Evolutionary conservation across 2,329 filamentous ascomycete species (phyloP).

Genomic region (Sporothrix schenckii): DNA sequence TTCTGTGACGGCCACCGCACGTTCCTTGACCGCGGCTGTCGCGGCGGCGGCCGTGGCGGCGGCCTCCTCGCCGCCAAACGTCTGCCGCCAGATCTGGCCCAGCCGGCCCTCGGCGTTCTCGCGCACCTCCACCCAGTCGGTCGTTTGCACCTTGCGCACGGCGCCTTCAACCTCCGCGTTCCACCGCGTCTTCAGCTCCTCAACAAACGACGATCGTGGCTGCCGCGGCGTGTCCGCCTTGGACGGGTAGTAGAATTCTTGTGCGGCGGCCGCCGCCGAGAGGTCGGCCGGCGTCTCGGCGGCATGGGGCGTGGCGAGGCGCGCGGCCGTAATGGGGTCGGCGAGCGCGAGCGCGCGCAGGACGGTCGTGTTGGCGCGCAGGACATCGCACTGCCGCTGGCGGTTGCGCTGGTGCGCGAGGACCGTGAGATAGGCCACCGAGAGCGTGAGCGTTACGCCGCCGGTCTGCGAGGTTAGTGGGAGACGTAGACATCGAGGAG

Average conservation of each 20-base stretch:
- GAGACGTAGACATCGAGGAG: not conserved
- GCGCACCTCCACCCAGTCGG: conserved; percentile 66
- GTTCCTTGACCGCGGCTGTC: conserved; percentile 36
- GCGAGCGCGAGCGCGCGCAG: conserved; percentile 54
- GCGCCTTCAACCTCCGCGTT: conserved; percentile 71
- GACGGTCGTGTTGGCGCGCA: conserved; percentile 60
- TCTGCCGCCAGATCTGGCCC: conserved; percentile 50
- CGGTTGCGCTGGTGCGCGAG: conserved; percentile 71
- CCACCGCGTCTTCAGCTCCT: conserved; percentile 75
- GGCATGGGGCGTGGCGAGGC: conserved; percentile 42
- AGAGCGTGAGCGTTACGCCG: conserved; percentile 74
- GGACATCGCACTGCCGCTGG: conserved; percentile 57
- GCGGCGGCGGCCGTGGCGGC: conserved; percentile 43
- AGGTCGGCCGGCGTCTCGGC: conserved; percentile 38
- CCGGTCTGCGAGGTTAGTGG: conserved; percentile 58
- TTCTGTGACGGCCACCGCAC: conserved; percentile 37
- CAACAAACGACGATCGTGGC: conserved; percentile 60
- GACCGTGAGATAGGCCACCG: conserved; percentile 70
- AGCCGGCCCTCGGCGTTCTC: conserved; percentile 59
- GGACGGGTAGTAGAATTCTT: conserved; percentile 31
- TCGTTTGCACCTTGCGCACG: conserved; percentile 66
- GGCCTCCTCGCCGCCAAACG: conserved; percentile 44
- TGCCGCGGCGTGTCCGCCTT: conserved; percentile 49
- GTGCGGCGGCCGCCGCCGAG: conserved; percentile 28
- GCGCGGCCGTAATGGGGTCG: conserved; percentile 47